Evolutionary conservation across 2,329 filamentous ascomycete genomes (phyloP).

Genomic region (Raffaelea arxii): DNA sequence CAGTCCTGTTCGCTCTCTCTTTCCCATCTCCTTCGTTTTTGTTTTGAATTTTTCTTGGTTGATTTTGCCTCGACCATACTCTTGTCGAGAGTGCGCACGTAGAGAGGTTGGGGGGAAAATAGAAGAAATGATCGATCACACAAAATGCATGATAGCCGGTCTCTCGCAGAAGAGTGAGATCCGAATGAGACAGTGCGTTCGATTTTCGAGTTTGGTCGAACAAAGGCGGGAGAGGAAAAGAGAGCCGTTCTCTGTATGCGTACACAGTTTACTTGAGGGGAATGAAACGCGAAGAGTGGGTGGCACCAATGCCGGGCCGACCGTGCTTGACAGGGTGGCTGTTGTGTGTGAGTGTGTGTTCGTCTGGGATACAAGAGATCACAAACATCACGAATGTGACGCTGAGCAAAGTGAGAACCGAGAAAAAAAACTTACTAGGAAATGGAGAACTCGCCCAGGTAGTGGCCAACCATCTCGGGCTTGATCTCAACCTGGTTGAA

Average conservation of each 20-base stretch:
- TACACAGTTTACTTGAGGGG: conserved; percentile 98
- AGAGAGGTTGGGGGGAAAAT: too few species aligned
- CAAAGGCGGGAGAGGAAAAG: too few species aligned
- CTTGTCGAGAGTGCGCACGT: too few species aligned
- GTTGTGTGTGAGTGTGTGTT: conserved; percentile 19
- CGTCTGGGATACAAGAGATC: background rate
- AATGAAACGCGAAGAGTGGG: conserved; percentile 99
- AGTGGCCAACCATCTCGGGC: conserved; percentile 99
- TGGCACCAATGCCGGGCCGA: conserved; percentile 99
- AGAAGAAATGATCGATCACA: too few species aligned
- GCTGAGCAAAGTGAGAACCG: too few species aligned
- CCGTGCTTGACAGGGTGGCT: conserved; percentile 99
- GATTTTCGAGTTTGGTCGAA: conserved; percentile 15
- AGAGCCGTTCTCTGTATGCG: too few species aligned
- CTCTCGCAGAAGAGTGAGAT: too few species aligned
- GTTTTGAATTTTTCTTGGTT: too few species aligned
- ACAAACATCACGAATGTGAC: background rate
- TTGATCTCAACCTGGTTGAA: conserved; percentile 99
- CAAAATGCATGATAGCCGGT: too few species aligned
- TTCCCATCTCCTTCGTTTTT: too few species aligned
- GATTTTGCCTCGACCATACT: too few species aligned
- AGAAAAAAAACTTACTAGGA: conserved; percentile 69
- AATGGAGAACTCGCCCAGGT: conserved; percentile 98
- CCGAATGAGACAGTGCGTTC: too few species aligned
- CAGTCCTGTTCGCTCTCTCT: conserved; percentile 2